phyloP scores from a whole-genome alignment of 2,329 filamentous ascomycete species.

The Xylogone sp. region DNA sequence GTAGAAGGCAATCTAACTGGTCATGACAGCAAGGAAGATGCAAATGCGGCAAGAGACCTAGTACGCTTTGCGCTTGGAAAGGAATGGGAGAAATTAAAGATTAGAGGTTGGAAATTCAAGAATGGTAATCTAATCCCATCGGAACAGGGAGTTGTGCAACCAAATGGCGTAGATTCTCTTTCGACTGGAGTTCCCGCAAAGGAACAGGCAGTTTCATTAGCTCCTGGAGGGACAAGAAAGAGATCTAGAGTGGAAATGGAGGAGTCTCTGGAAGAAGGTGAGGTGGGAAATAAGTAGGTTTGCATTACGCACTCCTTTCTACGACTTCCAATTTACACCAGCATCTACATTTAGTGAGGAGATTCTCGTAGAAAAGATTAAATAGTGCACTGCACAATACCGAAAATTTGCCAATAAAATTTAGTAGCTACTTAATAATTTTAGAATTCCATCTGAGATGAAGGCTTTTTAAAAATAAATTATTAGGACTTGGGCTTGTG shows the following conservation, averaged over 20 bases:
- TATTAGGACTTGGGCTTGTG: too few species aligned
- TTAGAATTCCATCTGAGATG: too few species aligned
- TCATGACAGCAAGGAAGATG: constrained; percentile 92
- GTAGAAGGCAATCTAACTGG: constrained; percentile 42
- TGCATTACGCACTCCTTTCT: background rate
- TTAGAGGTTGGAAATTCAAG: constrained; percentile 62
- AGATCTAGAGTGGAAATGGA: background rate
- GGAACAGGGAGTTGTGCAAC: background rate
- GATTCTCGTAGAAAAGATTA: too few species aligned
- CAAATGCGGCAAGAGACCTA: constrained; percentile 81
- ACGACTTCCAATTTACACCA: too few species aligned
- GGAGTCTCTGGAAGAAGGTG: background rate
- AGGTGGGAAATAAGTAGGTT: background rate
- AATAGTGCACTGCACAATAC: too few species aligned
- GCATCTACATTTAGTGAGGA: too few species aligned
- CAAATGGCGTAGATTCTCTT: background rate
- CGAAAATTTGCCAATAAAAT: too few species aligned
- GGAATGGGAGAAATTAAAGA: constrained; percentile 65
- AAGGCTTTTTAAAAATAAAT: too few species aligned
- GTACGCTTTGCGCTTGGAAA: constrained; percentile 68
- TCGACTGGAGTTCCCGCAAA: background rate
- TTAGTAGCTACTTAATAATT: too few species aligned
- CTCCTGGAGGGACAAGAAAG: background rate
- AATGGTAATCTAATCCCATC: constrained; percentile 36
- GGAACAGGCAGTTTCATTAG: background rate